These are phyloP conservation scores for Arabis alpina DNA, from an alignment of 345 rosid genomes.

Conservation along the genomic window DNA sequence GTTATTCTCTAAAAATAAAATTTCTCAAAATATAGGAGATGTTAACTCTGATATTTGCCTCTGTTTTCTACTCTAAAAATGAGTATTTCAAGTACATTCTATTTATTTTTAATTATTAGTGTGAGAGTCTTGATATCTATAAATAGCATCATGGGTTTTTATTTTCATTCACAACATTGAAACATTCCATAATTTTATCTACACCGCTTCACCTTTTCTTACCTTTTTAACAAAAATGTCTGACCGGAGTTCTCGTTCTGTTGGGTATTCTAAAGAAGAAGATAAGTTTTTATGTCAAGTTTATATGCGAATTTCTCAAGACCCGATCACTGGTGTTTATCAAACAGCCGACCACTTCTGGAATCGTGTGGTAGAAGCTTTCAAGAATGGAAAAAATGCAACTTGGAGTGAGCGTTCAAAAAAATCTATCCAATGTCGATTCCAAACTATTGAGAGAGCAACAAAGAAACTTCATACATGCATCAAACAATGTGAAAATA, in stretches of 20 bases:
- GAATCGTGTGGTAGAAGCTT: background rate
- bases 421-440: background rate
- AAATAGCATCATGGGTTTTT: background rate
- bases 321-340: background rate
- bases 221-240: too few species aligned
- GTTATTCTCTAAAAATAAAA: too few species aligned
- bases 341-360: background rate
- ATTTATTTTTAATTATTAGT: background rate
- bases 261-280: background rate
- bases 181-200: background rate
- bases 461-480: background rate
- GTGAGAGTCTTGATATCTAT: background rate
- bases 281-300: background rate
- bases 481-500: background rate
- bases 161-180: background rate
- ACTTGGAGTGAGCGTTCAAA: background rate
- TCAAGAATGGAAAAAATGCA: background rate
- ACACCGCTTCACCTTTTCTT: background rate
- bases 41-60: too few species aligned
- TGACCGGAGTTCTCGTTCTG: background rate
- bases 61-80: too few species aligned
- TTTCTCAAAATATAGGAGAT: too few species aligned
- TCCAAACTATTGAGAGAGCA: background rate
- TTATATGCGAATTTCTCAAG: background rate
- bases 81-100: too few species aligned